A percentile compares a stretch with the other conserved stretches of the same genome.
phyloP scores from a whole-genome alignment of 306 rosid genomes.

The Acmispon strigosus region DNA sequence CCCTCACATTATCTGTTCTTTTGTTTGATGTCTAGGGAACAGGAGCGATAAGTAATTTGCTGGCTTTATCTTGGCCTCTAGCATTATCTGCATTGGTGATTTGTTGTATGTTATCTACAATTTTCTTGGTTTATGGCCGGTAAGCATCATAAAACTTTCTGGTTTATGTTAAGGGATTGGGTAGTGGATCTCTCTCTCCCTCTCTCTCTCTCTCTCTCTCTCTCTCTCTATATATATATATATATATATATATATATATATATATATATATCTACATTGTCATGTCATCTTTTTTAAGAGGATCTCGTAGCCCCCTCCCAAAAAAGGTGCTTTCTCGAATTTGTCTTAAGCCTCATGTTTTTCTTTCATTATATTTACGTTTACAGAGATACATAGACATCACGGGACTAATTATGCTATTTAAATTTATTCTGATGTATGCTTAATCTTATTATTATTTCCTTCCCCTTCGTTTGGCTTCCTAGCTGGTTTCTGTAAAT shows the following conservation, averaged over 20 bases:
- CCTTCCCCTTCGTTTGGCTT: neutral
- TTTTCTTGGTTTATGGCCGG: slow-evolving; percentile 60
- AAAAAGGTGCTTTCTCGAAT: neutral
- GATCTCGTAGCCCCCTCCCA: neutral
- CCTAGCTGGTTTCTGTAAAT: neutral
- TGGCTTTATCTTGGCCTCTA: slow-evolving; percentile 76
- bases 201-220: neutral
- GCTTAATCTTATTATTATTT: neutral
- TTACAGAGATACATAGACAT: neutral
- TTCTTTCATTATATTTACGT: neutral
- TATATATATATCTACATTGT: too few species aligned
- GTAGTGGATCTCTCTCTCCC: neutral
- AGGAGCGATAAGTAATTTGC: slow-evolving; percentile 65
- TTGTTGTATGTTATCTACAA: slow-evolving; percentile 49
- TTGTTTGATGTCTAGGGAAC: slow-evolving; percentile 53
- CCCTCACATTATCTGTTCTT: neutral
- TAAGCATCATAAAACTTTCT: slow-evolving; percentile 31
- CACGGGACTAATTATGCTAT: neutral
- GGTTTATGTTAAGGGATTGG: neutral
- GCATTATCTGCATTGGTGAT: slow-evolving; percentile 65
- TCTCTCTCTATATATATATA: too few species aligned
- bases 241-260: too few species aligned
- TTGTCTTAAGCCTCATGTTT: neutral
- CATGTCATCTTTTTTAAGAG: neutral
- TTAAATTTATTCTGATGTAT: neutral